Base-by-base conservation (phyloP, 2,329 filamentous ascomycete genomes). In the Nakataea oryzae region DNA sequence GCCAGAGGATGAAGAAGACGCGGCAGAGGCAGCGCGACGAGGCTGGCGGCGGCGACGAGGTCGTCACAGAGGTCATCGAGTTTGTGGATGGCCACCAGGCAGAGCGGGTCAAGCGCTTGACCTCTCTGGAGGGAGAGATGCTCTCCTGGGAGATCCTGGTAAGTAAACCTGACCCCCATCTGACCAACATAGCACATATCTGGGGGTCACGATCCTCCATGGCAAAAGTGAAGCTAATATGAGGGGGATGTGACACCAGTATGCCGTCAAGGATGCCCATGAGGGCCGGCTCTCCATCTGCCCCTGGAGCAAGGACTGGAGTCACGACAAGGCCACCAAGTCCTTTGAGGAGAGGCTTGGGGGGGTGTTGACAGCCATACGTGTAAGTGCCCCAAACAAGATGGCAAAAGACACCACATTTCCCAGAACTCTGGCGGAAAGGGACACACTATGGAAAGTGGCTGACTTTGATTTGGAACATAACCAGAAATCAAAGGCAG, bases 241-340 rank as follows among this genome's bases (percentile, higher is more conserved):
- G n/a, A n/a, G n/a, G n/a, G n/a, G n/a, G n/a, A n/a, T n/a, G n/a
- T n/a, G n/a, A n/a, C n/a, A n/a, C n/a, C n/a, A 65, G 63, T 61
- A 62, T 9, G 62, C 62, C 3, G 62, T 63, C 29, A 59, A 55
- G 14, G 65, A 67, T 29, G 57, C 64, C 24, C 62, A 67, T 50
- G 54, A 58, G 13, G 66, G 66, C 54, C 50, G 56, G 11, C 62
- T 67, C 11, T 59, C 60, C 4, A 66, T 68, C 27, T 29, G 60
- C 54, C 28, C 30, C 24, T 68, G 67, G 67, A 65, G 63, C 60
- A 63, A 58, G 11, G 67, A 68, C 62, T 67, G 66, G 65, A 58
- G 62, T 47, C 66, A 65, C 63, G 63, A 66, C 60, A 54, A 24
- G 14, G 28, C 27, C 27, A 65, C 65, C 26, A 21, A 29, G 3